Conservation (phyloP, 2,329 filamentous ascomycete species). For the Endothia cerciana region DNA sequence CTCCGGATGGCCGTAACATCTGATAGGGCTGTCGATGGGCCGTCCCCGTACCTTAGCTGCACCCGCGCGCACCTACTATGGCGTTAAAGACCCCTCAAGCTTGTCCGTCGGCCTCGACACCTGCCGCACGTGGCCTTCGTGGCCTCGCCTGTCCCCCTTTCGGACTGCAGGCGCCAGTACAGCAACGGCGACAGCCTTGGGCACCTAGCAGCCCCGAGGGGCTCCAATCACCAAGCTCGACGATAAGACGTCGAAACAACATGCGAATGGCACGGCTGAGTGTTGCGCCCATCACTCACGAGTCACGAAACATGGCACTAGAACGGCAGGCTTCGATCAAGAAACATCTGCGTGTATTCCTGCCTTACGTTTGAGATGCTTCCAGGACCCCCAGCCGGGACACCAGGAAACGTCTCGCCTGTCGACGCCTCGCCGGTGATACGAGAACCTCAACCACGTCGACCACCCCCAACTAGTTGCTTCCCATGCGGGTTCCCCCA, state of each 20-base stretch:
- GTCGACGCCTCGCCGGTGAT: constrained; percentile 13
- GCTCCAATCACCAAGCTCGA: constrained; percentile 13
- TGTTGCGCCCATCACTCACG: constrained; percentile 21
- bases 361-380: constrained; percentile 20
- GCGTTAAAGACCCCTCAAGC: not conserved
- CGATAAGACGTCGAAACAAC: constrained; percentile 21
- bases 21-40: not conserved
- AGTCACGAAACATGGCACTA: constrained; percentile 20
- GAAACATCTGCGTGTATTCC: constrained; percentile 25
- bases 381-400: constrained; percentile 8
- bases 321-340: constrained; percentile 16
- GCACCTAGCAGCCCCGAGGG: constrained; percentile 14
- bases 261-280: constrained; percentile 25
- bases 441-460: constrained; percentile 14
- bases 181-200: constrained; percentile 18
- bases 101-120: not conserved
- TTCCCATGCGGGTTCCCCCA: constrained; percentile 5
- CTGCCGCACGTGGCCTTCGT: not conserved
- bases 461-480: not conserved
- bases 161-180: constrained; percentile 14
- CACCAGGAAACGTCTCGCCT: constrained; percentile 22
- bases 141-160: constrained; percentile 8
- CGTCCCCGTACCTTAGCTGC: not conserved
- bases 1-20: not conserved
- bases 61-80: not conserved